phyloP scores from a whole-genome alignment of 495 filamentous ascomycete species.

The Aspergillus carlsbadensis region DNA sequence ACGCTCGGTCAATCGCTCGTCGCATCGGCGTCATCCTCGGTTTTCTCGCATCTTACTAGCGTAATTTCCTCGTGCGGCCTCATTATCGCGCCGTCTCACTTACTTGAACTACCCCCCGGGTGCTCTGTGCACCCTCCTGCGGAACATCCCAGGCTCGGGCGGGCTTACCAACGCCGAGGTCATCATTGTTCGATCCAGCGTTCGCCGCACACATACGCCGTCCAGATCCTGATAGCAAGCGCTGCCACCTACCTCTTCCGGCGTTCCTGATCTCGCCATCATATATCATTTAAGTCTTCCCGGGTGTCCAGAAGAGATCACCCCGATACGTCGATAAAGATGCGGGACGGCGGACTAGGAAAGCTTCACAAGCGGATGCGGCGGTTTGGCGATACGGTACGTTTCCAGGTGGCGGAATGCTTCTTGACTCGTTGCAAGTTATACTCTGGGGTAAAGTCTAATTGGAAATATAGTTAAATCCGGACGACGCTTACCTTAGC shows the following conservation, averaged over 20 bases:
- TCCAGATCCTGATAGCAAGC: not conserved
- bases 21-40: not conserved
- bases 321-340: conserved; percentile 13
- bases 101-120: not conserved
- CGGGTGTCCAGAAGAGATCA: not conserved
- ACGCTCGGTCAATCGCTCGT: not conserved
- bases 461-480: conserved; percentile 48
- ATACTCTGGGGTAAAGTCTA: conserved; percentile 3
- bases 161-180: conserved; percentile 1
- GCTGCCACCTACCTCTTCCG: not conserved
- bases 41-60: not conserved
- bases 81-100: not conserved
- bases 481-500: conserved; percentile 71
- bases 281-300: not conserved
- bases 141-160: not conserved
- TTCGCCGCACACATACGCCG: not conserved
- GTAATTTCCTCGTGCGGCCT: not conserved
- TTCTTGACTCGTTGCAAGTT: not conserved
- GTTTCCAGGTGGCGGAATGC: conserved; percentile 11
- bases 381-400: conserved; percentile 42
- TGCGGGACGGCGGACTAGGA: conserved; percentile 41
- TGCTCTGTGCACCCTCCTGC: conserved; percentile 5
- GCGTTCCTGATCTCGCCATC: not conserved
- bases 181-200: not conserved
- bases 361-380: conserved; percentile 44